Conservation (phyloP, 371 early-diverging fungal genomes). For the Circinella umbellata region DNA sequence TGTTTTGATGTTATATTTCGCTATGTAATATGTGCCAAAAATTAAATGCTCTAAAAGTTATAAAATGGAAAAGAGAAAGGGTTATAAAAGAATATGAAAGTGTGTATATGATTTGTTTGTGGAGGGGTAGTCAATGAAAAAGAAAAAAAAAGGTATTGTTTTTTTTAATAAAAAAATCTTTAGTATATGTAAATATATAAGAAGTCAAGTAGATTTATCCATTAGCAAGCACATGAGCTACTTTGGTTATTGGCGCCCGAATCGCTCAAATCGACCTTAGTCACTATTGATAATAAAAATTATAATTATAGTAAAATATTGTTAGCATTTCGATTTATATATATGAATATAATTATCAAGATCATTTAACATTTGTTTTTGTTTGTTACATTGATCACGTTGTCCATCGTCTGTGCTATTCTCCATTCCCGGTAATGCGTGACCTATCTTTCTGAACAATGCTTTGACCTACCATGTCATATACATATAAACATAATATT, state of each 20-base stretch:
- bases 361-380: neutral
- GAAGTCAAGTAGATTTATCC: neutral
- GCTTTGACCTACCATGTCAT: conserved; percentile 63
- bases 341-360: too few species aligned
- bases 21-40: too few species aligned
- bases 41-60: too few species aligned
- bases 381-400: conserved; percentile 21
- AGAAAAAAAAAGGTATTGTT: too few species aligned
- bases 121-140: too few species aligned
- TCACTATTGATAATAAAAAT: conserved; percentile 28
- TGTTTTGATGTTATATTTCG: too few species aligned
- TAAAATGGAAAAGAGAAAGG: too few species aligned
- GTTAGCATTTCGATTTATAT: too few species aligned
- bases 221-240: conserved; percentile 51
- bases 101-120: too few species aligned
- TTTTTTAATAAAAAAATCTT: too few species aligned
- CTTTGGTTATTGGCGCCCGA: conserved; percentile 31
- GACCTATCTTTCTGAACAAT: conserved; percentile 91
- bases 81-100: too few species aligned
- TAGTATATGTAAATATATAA: neutral
- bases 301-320: neutral
- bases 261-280: conserved; percentile 53
- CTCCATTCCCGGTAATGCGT: conserved; percentile 88
- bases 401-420: conserved; percentile 47
- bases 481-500: neutral